A percentile compares a stretch with the other conserved stretches of the same genome.
These are phyloP conservation scores for Heimioporus retisporus DNA, from an alignment of 1,284 basidiomycete genomes.

Conservation along the genomic window DNA sequence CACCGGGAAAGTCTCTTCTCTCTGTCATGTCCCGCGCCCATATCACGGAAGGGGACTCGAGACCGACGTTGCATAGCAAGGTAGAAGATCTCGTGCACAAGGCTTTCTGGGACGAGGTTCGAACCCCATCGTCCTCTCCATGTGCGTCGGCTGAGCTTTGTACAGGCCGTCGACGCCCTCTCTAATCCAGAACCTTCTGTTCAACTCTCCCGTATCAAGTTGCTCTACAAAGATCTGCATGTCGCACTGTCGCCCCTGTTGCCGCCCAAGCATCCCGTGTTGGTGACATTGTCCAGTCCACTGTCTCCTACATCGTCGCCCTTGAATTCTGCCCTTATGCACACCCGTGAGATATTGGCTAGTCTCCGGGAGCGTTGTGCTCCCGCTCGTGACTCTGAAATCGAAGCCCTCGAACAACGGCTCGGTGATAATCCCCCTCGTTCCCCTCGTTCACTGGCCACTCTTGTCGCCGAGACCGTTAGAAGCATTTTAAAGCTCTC, in stretches of 20 bases:
- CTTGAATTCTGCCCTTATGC: slow-evolving; percentile 61
- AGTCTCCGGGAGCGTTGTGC: slow-evolving; percentile 70
- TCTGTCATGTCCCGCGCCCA: slow-evolving; percentile 64
- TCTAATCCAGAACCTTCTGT: slow-evolving; percentile 54
- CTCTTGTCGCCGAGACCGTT: slow-evolving; percentile 55
- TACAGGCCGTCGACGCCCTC: slow-evolving; percentile 54
- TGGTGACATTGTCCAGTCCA: slow-evolving; percentile 63
- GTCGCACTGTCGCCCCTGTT: slow-evolving; percentile 63
- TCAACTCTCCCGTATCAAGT: slow-evolving; percentile 62
- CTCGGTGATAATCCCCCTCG: slow-evolving; percentile 49
- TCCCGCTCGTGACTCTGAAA: slow-evolving; percentile 66
- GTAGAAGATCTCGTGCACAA: slow-evolving; percentile 66
- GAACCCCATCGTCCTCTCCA: slow-evolving; percentile 24
- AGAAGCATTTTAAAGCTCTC: slow-evolving; percentile 60
- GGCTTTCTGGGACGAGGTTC: slow-evolving; percentile 81
- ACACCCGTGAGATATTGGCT: slow-evolving; percentile 61
- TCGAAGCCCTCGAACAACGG: slow-evolving; percentile 55
- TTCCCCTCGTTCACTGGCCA: slow-evolving; percentile 44
- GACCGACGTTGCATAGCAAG: slow-evolving; percentile 53
- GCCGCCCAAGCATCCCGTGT: slow-evolving; percentile 58
- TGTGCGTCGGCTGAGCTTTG: slow-evolving; percentile 30
- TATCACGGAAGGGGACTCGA: slow-evolving; percentile 34
- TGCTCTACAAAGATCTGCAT: slow-evolving; percentile 64
- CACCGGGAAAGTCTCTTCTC: slow-evolving; percentile 74
- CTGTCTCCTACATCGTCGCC: slow-evolving; percentile 74